Conservation (phyloP, 352 stramenopile genomes). For the Phytophthora hybrid region DNA sequence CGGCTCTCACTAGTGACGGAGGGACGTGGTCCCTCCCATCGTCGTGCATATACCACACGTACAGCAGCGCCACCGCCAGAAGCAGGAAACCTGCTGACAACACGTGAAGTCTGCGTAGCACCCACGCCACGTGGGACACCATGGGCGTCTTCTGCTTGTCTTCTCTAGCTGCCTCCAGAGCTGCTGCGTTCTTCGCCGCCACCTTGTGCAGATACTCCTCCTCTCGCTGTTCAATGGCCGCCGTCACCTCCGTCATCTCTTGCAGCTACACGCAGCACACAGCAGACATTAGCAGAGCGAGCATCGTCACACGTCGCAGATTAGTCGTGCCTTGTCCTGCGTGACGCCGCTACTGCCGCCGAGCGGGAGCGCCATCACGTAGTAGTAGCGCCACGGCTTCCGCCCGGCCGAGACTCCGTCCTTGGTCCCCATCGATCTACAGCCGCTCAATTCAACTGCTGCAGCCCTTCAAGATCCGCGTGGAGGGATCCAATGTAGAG, state of each 20-base stretch:
- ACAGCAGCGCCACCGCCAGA: slow-evolving; percentile 21
- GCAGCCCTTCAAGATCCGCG: slow-evolving; percentile 50
- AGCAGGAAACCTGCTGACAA: slow-evolving; percentile 34
- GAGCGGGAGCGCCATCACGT: slow-evolving; percentile 61
- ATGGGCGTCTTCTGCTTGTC: slow-evolving; percentile 29
- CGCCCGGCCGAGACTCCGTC: slow-evolving; percentile 25
- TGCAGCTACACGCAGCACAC: slow-evolving; percentile 42
- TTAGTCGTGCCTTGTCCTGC: slow-evolving; percentile 51
- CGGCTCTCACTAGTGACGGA: slow-evolving; percentile 3
- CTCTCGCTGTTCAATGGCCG: slow-evolving; percentile 55
- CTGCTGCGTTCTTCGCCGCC: slow-evolving; percentile 38
- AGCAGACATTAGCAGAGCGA: background rate
- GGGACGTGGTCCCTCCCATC: slow-evolving; percentile 9
- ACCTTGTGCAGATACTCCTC: slow-evolving; percentile 61
- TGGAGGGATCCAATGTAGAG: slow-evolving; percentile 3
- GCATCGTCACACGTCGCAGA: slow-evolving; percentile 18
- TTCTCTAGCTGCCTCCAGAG: slow-evolving; percentile 15
- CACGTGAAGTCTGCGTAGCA: slow-evolving; percentile 42
- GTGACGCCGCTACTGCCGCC: slow-evolving; percentile 28
- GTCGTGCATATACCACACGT: slow-evolving; percentile 3
- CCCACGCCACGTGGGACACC: slow-evolving; percentile 28
- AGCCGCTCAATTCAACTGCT: slow-evolving; percentile 5
- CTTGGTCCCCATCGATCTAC: background rate
- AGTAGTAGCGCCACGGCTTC: slow-evolving; percentile 83
- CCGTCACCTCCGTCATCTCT: slow-evolving; percentile 55